Evolutionary conservation across 768 basidiomycete genomes (phyloP), one percentile per base, ranked within the genome.

Genomic region (Pleurotus eryngii): DNA sequence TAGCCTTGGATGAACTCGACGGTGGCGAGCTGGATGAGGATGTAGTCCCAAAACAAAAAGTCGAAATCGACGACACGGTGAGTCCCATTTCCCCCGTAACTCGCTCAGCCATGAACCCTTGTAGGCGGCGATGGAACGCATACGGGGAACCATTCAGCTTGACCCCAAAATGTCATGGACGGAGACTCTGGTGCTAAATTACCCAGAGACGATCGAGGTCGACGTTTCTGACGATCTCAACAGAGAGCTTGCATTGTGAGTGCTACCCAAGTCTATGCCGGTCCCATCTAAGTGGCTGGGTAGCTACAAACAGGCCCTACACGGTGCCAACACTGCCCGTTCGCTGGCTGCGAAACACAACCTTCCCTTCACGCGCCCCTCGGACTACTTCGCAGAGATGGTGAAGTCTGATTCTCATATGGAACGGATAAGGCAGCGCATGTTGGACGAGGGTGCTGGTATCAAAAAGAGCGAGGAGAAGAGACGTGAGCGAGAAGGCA

Each of bases 361-460:
- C 20, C 76, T 94, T 58, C 86, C 95, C 0, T 98, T 97, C 74
- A 89, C 91, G 8, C 89, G 96, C 12, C 97, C 97, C 0, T 64
- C 84, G 0, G 96, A 98, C 72, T 98, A 95, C 70, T 98, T 96
- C 62, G 96, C 96, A 20, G 96, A 98, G 74, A 98, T 98, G 96
- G 89, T 98, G 63, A 98, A 98, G 72, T 88, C 87, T 30, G 97
- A 99, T 65, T 77, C 90, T 5, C 97, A 99, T 73, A 99, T 99
- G 97, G 94, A 97, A 69, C 86, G 94, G 58, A 91, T 98, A 63
- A 89, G 97, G 55, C 88, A 93, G 60, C 84, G 89, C 15, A 72
- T 98, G 22, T 79, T 98, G 24, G 91, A 98, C 72, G 97, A 98
- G 70, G 75, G 78, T 22, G 90, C 93, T 0, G 80, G 81, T 1